Evolutionary conservation across 345 rosid genomes (phyloP).

Genomic region (Rhizophora apiculata): DNA sequence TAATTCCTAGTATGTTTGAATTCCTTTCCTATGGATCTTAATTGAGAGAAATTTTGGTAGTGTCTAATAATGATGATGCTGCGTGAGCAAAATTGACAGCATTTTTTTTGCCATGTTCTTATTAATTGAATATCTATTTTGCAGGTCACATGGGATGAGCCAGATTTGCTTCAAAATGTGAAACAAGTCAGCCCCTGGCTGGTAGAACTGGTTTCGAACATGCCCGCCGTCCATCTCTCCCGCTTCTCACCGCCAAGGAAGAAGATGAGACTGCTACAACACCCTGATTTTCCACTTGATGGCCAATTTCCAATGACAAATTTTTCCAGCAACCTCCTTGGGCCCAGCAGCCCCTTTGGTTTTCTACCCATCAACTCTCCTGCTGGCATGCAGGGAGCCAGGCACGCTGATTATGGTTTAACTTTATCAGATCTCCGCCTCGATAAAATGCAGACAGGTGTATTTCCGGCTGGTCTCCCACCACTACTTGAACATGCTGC

Average conservation of each 20-base stretch:
- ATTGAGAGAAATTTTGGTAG: neutral
- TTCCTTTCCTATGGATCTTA: neutral
- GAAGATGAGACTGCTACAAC: conserved; percentile 69
- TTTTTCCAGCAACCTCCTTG: conserved; percentile 26
- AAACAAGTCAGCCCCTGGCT: conserved; percentile 95
- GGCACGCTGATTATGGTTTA: conserved; percentile 36
- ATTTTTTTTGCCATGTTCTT: conserved; percentile 1
- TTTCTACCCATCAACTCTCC: conserved; percentile 24
- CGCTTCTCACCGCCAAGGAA: conserved; percentile 88
- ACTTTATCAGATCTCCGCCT: conserved; percentile 25
- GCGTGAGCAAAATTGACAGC: neutral
- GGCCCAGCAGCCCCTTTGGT: conserved; percentile 21
- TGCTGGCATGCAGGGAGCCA: conserved; percentile 47
- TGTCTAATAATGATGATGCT: neutral
- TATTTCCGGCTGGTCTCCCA: conserved; percentile 22
- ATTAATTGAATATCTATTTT: neutral
- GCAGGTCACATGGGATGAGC: conserved; percentile 97
- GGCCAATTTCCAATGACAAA: conserved; percentile 32
- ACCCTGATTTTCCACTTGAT: conserved; percentile 38
- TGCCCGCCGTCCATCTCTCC: conserved; percentile 63
- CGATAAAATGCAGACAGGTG: conserved; percentile 27
- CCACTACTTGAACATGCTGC: conserved; percentile 39
- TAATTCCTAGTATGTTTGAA: neutral
- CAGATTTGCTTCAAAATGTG: conserved; percentile 92
- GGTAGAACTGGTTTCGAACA: conserved; percentile 78